Conservation (phyloP, 192 early-diverging fungal genomes). For the Gonapodya prolifera region DNA sequence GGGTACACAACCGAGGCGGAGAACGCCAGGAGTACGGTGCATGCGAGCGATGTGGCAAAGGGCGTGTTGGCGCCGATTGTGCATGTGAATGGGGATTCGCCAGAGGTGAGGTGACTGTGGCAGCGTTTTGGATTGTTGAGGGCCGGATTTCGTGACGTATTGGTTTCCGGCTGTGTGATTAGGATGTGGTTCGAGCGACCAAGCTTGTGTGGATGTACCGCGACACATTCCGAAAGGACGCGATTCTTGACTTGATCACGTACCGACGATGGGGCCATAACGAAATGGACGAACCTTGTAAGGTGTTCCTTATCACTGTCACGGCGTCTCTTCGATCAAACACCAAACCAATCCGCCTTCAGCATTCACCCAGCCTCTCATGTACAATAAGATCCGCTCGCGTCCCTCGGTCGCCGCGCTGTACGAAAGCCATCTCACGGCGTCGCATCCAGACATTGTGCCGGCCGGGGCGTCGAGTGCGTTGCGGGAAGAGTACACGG, state of each 20-base stretch:
- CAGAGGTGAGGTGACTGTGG: slow-evolving; percentile 37
- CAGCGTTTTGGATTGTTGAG: slow-evolving; percentile 1
- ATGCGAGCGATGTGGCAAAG: slow-evolving; percentile 90
- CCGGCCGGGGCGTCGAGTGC: slow-evolving; percentile 28
- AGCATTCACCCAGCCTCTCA: slow-evolving; percentile 88
- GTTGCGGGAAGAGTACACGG: slow-evolving; percentile 45
- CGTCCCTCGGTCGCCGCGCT: slow-evolving; percentile 70
- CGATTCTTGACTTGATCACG: slow-evolving; percentile 86
- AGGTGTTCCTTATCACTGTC: neutral
- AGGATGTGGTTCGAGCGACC: slow-evolving; percentile 80
- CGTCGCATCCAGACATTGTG: slow-evolving; percentile 30
- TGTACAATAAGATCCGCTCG: slow-evolving; percentile 87
- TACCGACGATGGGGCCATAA: slow-evolving; percentile 98
- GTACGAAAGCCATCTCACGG: slow-evolving; percentile 69
- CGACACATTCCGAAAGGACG: slow-evolving; percentile 85
- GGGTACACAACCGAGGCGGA: slow-evolving; percentile 93
- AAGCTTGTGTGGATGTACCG: slow-evolving; percentile 80
- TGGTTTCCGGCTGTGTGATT: neutral
- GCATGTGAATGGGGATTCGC: slow-evolving; percentile 92
- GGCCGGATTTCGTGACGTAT: slow-evolving; percentile 7
- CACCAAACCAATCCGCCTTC: too few species aligned
- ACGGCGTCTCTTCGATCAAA: too few species aligned
- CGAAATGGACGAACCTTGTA: slow-evolving; percentile 84
- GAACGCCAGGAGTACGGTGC: slow-evolving; percentile 82
- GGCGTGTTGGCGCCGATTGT: slow-evolving; percentile 92